Evolutionary conservation across 2,329 filamentous ascomycete species (phyloP).

Genomic region (Fusarium sublunatum): DNA sequence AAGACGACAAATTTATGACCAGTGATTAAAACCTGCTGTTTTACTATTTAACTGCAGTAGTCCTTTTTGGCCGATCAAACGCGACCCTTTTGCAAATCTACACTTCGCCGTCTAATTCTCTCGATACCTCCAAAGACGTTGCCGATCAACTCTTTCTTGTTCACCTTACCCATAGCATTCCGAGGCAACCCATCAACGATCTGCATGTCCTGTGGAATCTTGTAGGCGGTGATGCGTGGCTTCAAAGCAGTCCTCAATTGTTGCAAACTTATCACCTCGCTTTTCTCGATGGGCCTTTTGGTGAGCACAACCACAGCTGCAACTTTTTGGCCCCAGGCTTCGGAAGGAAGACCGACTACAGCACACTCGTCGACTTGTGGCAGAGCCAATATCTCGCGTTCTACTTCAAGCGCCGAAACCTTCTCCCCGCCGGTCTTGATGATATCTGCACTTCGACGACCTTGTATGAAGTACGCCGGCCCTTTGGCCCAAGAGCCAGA

Average conservation of each 20-base stretch:
- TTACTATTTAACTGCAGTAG: too few species aligned
- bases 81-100: neutral
- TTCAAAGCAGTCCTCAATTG: constrained; percentile 83
- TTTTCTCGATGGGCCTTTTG: constrained; percentile 55
- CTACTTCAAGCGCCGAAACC: constrained; percentile 89
- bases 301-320: constrained; percentile 84
- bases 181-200: constrained; percentile 82
- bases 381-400: constrained; percentile 88
- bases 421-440: constrained; percentile 98
- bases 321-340: constrained; percentile 95
- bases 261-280: constrained; percentile 68
- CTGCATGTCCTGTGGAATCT: constrained; percentile 90
- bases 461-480: constrained; percentile 89
- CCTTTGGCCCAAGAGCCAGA: constrained; percentile 67
- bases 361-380: constrained; percentile 83
- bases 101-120: constrained; percentile 13
- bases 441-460: constrained; percentile 88
- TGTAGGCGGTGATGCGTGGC: constrained; percentile 81
- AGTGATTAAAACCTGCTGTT: too few species aligned
- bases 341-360: constrained; percentile 86
- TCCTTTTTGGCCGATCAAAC: too few species aligned
- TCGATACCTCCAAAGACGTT: constrained; percentile 59
- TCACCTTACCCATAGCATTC: constrained; percentile 98
- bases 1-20: too few species aligned
- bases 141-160: constrained; percentile 73